Percentiles rank a stretch among this genome's conserved stretches.
These are phyloP conservation scores for Metarhizium sp. DNA, from an alignment of 2,329 filamentous ascomycete genomes.

Conservation along the genomic window DNA sequence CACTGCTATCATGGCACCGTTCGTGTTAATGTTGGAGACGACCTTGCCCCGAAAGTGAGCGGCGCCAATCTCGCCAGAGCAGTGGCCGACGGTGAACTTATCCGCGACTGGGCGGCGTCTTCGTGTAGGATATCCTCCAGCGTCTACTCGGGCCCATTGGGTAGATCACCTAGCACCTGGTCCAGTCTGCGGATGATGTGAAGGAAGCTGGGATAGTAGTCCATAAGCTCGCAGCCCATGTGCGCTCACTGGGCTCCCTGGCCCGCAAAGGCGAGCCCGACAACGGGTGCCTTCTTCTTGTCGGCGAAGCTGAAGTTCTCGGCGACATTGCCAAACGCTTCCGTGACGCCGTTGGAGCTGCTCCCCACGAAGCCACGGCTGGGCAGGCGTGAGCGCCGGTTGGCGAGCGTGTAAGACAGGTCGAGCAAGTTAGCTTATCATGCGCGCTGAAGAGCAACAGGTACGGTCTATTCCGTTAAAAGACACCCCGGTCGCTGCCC, in stretches of 20 bases:
- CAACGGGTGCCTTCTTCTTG: neutral
- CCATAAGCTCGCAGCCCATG: constrained; percentile 15
- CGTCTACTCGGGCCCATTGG: neutral
- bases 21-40: neutral
- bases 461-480: neutral
- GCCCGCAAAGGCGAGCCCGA: constrained; percentile 18
- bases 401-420: constrained; percentile 1
- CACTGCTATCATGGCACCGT: constrained; percentile 17
- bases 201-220: neutral
- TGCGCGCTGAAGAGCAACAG: constrained; percentile 4
- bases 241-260: constrained; percentile 5
- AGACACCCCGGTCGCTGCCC: too few relatives aligned
- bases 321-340: neutral
- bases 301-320: neutral
- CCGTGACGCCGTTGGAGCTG: neutral
- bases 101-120: neutral
- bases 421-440: constrained; percentile 3
- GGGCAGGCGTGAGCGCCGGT: neutral
- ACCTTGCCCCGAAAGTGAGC: constrained; percentile 14
- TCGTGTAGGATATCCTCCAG: constrained; percentile 1
- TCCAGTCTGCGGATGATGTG: constrained; percentile 1
- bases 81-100: constrained; percentile 28
- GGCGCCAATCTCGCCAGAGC: constrained; percentile 21
- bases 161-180: neutral
- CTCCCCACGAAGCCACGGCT: neutral